Evolutionary conservation across 139 green algal species (phyloP), one percentile per base, ranked within the genome.

Genomic region (Tetradesmus lagerheimii): DNA sequence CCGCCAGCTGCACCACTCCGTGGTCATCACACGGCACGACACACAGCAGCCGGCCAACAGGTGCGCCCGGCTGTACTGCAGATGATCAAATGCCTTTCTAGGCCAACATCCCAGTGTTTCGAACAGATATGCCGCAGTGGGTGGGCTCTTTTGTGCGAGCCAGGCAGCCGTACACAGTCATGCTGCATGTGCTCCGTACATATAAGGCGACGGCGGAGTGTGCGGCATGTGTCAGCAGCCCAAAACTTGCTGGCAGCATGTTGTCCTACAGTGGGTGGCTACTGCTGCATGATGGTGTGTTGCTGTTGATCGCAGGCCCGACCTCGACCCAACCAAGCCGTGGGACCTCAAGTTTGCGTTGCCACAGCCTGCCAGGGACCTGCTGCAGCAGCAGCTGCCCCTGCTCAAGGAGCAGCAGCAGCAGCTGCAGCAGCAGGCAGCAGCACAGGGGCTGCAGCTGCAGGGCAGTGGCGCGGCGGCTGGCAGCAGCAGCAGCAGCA

Each of bases 341-440:
- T 16, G 23, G 29, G 31, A 82, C 9, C 66, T 89, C 16, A 35
- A 43, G 31, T 89, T 83, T 23, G 0, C 29, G 1, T 62, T 89
- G 12, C 14, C 84, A 29, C 23, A 67, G 12, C 1, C 29, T 18
- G 39, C 66, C 15, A 43, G 66, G 14, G 5, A 57, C 25, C 84
- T 89, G 84, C 84, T 89, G 41, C 31, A 83, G 34, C 35, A 81
- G 35, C 27, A 64, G 38, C 66, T 89, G 66, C 84, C 84, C 25
- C 38, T 31, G 34, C n/a, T 89, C 8, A 31, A 82, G 18, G 23
- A 82, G 29, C 66, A 89, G 84, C 66, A 67, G 84, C 66, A 89
- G 67, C 66, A 67, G 23, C 41, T 89, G 27, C 66, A 74, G 66
- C 38, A 43, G 84, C 62, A 53, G 41, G 81, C 81, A 77, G 81